Evolutionary conservation across 2,329 filamentous ascomycete species (phyloP).

Genomic region (Xylariaceae sp.): DNA sequence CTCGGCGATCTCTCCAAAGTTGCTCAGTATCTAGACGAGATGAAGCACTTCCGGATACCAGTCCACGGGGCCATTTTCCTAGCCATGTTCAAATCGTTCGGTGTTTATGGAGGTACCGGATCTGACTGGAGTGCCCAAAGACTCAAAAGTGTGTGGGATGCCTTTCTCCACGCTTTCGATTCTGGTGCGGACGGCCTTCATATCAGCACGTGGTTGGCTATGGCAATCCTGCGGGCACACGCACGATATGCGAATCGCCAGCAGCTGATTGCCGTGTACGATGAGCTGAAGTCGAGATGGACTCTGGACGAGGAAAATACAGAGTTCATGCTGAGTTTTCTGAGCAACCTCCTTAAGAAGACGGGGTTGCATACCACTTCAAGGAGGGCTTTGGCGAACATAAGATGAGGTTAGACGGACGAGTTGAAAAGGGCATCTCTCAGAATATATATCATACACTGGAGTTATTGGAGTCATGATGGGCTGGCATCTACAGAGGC

Average conservation of each 20-base stretch:
- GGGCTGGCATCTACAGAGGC: not conserved
- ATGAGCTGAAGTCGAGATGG: slow-evolving; percentile 46
- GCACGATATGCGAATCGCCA: slow-evolving; percentile 52
- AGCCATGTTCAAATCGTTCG: slow-evolving; percentile 78
- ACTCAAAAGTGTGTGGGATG: slow-evolving; percentile 64
- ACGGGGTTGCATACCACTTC: slow-evolving; percentile 18
- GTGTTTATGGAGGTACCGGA: slow-evolving; percentile 62
- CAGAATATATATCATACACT: slow-evolving; percentile 5
- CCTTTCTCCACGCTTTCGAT: slow-evolving; percentile 56
- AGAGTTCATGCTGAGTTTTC: slow-evolving; percentile 44
- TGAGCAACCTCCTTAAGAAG: slow-evolving; percentile 40
- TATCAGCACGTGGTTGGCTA: slow-evolving; percentile 57
- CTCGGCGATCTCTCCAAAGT: slow-evolving; percentile 71
- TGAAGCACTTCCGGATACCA: slow-evolving; percentile 64
- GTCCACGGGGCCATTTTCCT: slow-evolving; percentile 76
- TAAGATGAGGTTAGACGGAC: not conserved
- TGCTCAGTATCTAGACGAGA: slow-evolving; percentile 71
- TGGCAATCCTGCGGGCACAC: slow-evolving; percentile 62
- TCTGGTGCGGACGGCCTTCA: slow-evolving; percentile 43
- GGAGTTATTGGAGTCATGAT: slow-evolving; percentile 3
- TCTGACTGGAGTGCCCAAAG: slow-evolving; percentile 68
- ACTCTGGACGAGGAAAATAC: slow-evolving; percentile 37
- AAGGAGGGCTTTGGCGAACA: not conserved
- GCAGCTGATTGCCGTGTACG: slow-evolving; percentile 52
- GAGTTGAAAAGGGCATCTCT: not conserved